Percentiles rank a stretch among this genome's conserved stretches.
Conservation (phyloP, 257 asterid species). For the Galeopsis tetrahit region DNA sequence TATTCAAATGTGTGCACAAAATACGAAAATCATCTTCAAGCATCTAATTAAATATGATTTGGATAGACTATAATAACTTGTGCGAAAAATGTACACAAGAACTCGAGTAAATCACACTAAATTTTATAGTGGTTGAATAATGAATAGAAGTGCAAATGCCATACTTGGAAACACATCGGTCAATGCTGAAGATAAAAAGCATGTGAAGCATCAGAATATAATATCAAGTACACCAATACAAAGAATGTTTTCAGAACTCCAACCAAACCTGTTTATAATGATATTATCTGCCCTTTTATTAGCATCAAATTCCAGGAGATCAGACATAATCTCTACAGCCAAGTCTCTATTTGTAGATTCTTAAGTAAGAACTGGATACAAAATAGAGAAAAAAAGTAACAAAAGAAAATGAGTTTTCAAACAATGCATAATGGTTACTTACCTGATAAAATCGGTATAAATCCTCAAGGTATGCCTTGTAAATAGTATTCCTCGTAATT, state of each 20-base stretch:
- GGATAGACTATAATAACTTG: no score
- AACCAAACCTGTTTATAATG: slow-evolving; percentile 71
- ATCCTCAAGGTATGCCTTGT: slow-evolving; percentile 94
- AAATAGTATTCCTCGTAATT: slow-evolving; percentile 90
- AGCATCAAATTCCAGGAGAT: slow-evolving; percentile 87
- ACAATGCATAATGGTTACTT: slow-evolving; percentile 3
- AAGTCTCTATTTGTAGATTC: no score
- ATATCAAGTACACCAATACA: background rate
- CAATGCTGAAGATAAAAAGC: slow-evolving; percentile 65
- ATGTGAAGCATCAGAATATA: slow-evolving; percentile 2
- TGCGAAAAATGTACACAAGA: no score
- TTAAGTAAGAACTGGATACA: no score
- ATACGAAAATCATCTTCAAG: no score
- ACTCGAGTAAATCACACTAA: no score
- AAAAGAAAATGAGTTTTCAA: background rate
- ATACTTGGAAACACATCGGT: slow-evolving; percentile 21
- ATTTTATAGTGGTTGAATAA: no score
- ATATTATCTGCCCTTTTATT: slow-evolving; percentile 94
- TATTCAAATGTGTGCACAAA: no score
- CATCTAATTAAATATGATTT: no score
- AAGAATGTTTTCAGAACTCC: background rate
- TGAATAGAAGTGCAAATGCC: no score
- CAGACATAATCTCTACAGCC: slow-evolving; percentile 61
- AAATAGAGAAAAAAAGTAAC: no score
- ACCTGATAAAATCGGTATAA: slow-evolving; percentile 88